Conservation (phyloP, 164 flowering plant species). For the Taxillus chinensis region DNA sequence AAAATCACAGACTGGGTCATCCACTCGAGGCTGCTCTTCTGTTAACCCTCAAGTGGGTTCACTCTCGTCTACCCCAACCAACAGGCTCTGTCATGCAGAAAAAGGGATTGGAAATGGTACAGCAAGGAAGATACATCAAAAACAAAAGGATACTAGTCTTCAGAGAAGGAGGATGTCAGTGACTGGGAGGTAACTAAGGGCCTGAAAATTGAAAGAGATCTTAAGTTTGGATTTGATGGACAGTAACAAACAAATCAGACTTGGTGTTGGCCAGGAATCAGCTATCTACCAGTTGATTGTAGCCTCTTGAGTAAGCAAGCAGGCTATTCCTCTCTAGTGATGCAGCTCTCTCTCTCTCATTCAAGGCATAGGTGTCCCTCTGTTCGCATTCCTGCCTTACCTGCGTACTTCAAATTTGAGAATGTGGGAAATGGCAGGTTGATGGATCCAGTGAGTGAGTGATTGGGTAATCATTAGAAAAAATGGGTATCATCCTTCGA, state of each 20-base stretch:
- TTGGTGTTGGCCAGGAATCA: not conserved
- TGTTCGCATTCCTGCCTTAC: too few relatives aligned
- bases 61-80: conserved; percentile 10
- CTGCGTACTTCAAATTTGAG: too few relatives aligned
- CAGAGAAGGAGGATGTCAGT: conserved; percentile 14
- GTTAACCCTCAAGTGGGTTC: conserved; percentile 9
- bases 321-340: not conserved
- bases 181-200: conserved; percentile 14
- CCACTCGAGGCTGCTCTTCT: conserved; percentile 14
- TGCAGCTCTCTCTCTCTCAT: not conserved
- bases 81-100: conserved; percentile 4
- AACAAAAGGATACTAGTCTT: conserved; percentile 4
- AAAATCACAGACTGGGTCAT: conserved; percentile 13
- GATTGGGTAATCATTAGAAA: too few relatives aligned
- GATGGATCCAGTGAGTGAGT: too few relatives aligned
- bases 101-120: not conserved
- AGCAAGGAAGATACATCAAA: conserved; percentile 14
- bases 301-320: conserved; percentile 15
- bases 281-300: conserved; percentile 17
- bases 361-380: too few relatives aligned
- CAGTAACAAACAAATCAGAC: too few relatives aligned
- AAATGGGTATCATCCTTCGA: too few relatives aligned
- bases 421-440: too few relatives aligned
- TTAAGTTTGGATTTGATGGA: too few relatives aligned
- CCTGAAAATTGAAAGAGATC: conserved; percentile 6